These are phyloP conservation scores for Diplodia seriata DNA, from an alignment of 2,329 filamentous ascomycete species.

Conservation along the genomic window DNA sequence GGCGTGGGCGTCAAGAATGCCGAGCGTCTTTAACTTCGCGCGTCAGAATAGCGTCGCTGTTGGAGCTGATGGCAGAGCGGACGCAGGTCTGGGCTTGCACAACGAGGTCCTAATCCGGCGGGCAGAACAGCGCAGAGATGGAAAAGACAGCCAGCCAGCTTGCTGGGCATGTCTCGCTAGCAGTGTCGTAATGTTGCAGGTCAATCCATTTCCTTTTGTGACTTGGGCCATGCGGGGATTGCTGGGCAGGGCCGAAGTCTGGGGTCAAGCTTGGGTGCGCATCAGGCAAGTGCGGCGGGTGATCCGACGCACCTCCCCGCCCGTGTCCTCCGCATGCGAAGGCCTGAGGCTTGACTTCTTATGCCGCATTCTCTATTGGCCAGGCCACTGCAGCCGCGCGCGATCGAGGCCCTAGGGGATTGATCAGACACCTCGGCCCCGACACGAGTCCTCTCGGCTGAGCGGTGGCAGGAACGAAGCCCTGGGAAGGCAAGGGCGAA, in stretches of 20 bases:
- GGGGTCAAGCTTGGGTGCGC: conserved; percentile 16
- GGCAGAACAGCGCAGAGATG: not conserved
- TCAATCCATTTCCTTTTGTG: conserved; percentile 8
- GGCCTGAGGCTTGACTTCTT: conserved; percentile 2
- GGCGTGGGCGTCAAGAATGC: not conserved
- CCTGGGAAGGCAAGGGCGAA: not conserved
- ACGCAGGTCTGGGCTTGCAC: not conserved
- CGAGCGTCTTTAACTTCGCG: not conserved
- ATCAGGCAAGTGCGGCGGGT: conserved; percentile 22
- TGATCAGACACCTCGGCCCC: conserved; percentile 1
- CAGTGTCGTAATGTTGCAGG: conserved; percentile 16
- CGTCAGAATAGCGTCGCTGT: not conserved
- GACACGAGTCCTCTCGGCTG: not conserved
- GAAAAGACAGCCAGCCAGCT: not conserved
- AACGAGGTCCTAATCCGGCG: not conserved
- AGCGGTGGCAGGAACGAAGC: too few species aligned
- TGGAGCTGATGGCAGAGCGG: not conserved
- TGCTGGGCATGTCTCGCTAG: not conserved
- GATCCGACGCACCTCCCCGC: conserved; percentile 16
- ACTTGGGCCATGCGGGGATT: not conserved
- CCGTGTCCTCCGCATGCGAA: conserved; percentile 13
- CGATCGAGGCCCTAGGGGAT: conserved; percentile 14
- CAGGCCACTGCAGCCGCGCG: not conserved
- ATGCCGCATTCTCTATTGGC: not conserved
- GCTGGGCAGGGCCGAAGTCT: conserved; percentile 13